Evolutionary conservation across 176 grass and related monocot genomes (phyloP).

Genomic region (Leersia perrieri): DNA sequence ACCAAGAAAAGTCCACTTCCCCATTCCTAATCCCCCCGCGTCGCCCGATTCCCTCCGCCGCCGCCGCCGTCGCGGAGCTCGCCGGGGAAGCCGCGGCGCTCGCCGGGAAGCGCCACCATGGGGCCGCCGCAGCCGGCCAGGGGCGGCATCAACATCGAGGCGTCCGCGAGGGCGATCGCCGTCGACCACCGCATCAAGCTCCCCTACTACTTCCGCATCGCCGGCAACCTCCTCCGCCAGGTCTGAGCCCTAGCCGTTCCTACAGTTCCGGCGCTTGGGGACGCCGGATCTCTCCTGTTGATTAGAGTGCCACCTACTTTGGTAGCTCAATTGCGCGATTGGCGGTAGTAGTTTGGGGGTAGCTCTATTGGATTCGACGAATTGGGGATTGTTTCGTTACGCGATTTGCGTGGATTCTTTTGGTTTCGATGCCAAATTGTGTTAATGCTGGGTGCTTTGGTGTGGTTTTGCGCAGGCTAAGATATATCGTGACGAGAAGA

Average conservation of each 20-base stretch:
- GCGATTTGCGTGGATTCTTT: background rate
- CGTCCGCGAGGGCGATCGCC: slow-evolving; percentile 59
- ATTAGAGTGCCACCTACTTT: background rate
- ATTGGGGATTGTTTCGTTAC: slow-evolving; percentile 33
- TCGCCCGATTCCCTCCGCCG: slow-evolving; percentile 4
- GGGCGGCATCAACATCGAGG: slow-evolving; percentile 68
- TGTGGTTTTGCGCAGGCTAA: slow-evolving; percentile 61
- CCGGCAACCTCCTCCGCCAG: slow-evolving; percentile 84
- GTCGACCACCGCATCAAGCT: slow-evolving; percentile 90
- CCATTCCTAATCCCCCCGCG: slow-evolving; percentile 18
- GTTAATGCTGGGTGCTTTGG: background rate
- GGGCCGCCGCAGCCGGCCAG: slow-evolving; percentile 36
- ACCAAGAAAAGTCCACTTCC: slow-evolving; percentile 18
- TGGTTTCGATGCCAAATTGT: slow-evolving; percentile 23
- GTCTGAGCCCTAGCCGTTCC: slow-evolving; percentile 41
- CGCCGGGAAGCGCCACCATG: slow-evolving; percentile 37
- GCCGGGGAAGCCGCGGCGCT: background rate
- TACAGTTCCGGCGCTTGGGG: background rate
- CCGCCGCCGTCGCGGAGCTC: slow-evolving; percentile 14
- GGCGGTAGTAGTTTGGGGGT: background rate
- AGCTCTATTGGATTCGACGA: slow-evolving; percentile 5
- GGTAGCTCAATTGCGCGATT: background rate
- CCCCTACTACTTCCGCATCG: slow-evolving; percentile 92
- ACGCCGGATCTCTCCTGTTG: slow-evolving; percentile 24
- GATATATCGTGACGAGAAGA: slow-evolving; percentile 92